A percentile compares a stretch with the other conserved stretches of the same genome.
Conservation (phyloP, 805 yeast species). For the Jamesozyma lodderae region DNA sequence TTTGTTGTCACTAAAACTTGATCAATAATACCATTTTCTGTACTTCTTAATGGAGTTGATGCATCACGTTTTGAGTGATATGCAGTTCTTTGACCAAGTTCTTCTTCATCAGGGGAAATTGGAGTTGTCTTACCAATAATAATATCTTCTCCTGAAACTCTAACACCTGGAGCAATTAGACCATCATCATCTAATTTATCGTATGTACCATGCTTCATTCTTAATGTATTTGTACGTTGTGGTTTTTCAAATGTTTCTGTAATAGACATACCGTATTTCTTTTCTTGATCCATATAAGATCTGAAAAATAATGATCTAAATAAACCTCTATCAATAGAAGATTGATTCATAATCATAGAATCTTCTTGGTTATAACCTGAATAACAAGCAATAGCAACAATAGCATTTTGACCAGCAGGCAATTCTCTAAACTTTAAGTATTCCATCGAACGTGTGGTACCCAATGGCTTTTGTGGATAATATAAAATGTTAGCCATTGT, state of each 20-base stretch:
- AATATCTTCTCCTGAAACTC: conserved; percentile 98
- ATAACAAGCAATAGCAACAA: conserved; percentile 96
- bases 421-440: conserved; percentile 92
- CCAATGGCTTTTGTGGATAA: conserved; percentile 96
- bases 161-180: conserved; percentile 92
- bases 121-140: conserved; percentile 99
- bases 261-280: conserved; percentile 96
- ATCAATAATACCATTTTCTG: conserved; percentile 97
- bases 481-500: conserved; percentile 97
- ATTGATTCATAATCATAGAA: conserved; percentile 99
- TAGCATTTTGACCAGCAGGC: conserved; percentile 98
- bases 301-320: conserved; percentile 94
- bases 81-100: conserved; percentile 96
- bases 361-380: conserved; percentile 99
- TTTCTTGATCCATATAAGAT: conserved; percentile 97
- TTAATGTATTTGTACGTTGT: conserved; percentile 82
- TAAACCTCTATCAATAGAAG: conserved; percentile 91
- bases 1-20: conserved; percentile 94
- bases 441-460: conserved; percentile 97
- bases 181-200: conserved; percentile 98
- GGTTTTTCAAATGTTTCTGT: conserved; percentile 98
- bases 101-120: conserved; percentile 98
- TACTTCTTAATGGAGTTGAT: conserved; percentile 90
- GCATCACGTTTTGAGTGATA: conserved; percentile 98
- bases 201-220: conserved; percentile 96